These are phyloP conservation scores for Conticribra weissflogii DNA, from an alignment of 108 stramenopile genomes.

Conservation along the genomic window DNA sequence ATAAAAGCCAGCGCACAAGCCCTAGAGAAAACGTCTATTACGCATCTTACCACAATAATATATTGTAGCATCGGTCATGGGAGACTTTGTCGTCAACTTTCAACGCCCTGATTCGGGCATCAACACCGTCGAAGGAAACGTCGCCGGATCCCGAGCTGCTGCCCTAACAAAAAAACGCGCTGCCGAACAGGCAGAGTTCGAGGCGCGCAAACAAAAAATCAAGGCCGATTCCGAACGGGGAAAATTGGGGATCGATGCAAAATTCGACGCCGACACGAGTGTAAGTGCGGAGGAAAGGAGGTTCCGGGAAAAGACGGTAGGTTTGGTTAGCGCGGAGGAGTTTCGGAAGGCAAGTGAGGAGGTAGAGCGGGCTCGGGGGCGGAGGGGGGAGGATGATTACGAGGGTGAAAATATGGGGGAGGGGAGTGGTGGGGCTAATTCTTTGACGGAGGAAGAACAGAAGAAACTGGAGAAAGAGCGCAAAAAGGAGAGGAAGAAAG, in stretches of 20 bases:
- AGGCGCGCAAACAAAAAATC: constrained; percentile 62
- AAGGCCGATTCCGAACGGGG: constrained; percentile 45
- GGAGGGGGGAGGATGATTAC: constrained; percentile 8
- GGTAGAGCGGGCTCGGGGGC: constrained; percentile 39
- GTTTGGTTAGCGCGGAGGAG: constrained; percentile 86
- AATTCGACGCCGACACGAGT: constrained; percentile 45
- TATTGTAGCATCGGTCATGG: constrained; percentile 62
- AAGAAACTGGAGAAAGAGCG: constrained; percentile 35
- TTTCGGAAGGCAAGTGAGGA: constrained; percentile 63
- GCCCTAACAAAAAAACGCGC: constrained; percentile 69
- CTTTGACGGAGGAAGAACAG: constrained; percentile 42
- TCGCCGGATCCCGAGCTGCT: constrained; percentile 82
- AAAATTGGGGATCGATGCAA: constrained; percentile 51
- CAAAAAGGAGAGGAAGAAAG: constrained; percentile 56
- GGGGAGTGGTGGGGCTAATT: background rate
- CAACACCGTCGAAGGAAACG: constrained; percentile 88
- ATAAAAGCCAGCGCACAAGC: too few relatives aligned
- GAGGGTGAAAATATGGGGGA: constrained; percentile 8
- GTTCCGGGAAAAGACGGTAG: constrained; percentile 74
- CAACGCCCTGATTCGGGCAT: constrained; percentile 79
- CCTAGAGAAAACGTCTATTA: too few relatives aligned
- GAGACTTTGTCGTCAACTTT: constrained; percentile 83
- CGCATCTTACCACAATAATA: too few relatives aligned
- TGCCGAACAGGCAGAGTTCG: constrained; percentile 76
- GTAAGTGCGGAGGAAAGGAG: constrained; percentile 55